Evolutionary conservation across 2,329 filamentous ascomycete genomes (phyloP).

Genomic region (Sclerotinia borealis): DNA sequence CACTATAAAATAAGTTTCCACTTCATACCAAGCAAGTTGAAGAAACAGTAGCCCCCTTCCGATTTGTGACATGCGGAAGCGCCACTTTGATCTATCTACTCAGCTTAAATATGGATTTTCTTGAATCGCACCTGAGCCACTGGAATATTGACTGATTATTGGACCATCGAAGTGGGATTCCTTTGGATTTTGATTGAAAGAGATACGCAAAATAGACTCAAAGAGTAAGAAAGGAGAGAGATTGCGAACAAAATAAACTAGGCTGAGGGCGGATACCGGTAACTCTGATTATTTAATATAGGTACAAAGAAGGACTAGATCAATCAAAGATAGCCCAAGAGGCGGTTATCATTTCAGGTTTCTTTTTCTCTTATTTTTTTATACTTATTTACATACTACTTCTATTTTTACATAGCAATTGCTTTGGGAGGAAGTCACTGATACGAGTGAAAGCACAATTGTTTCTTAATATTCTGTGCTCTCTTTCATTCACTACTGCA

Average conservation of each 20-base stretch:
- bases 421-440: background rate
- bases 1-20: background rate
- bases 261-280: background rate
- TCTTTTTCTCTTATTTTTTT: background rate
- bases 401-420: background rate
- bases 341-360: background rate
- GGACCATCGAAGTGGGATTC: background rate
- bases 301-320: background rate
- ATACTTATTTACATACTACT: background rate
- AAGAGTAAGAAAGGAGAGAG: background rate
- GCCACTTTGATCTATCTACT: conserved; percentile 13
- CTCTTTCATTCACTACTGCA: background rate
- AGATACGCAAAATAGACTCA: background rate
- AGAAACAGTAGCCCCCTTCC: conserved; percentile 3
- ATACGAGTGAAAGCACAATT: background rate
- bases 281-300: background rate
- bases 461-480: background rate
- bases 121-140: conserved; percentile 1
- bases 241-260: conserved; percentile 3
- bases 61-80: conserved; percentile 12
- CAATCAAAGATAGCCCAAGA: background rate
- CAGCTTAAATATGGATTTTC: conserved; percentile 6
- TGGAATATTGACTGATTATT: background rate
- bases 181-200: background rate
- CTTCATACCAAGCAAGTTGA: background rate